These are phyloP conservation scores for Calonectria ilicicola DNA, from an alignment of 2,329 filamentous ascomycete genomes.

Conservation along the genomic window DNA sequence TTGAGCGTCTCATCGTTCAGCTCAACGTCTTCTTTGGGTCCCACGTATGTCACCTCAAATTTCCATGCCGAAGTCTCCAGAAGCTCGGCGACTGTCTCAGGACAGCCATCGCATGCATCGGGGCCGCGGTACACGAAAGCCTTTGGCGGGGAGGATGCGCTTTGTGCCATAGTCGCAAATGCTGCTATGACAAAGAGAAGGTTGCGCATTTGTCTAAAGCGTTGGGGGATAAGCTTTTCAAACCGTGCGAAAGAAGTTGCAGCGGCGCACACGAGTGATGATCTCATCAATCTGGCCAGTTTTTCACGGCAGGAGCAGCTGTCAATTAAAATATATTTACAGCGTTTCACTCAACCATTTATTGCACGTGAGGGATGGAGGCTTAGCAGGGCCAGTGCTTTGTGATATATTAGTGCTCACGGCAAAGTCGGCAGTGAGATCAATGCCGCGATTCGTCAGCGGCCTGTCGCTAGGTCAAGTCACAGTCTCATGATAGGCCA, in stretches of 20 bases:
- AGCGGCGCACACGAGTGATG: no score
- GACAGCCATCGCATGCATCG: slow-evolving; percentile 30
- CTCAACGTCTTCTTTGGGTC: slow-evolving; percentile 29
- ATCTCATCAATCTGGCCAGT: no score
- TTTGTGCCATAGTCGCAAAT: background rate
- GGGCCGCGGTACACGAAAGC: slow-evolving; percentile 40
- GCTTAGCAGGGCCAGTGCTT: no score
- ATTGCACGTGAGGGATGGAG: no score
- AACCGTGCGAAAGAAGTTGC: background rate
- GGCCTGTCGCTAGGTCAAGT: no score
- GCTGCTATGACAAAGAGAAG: background rate
- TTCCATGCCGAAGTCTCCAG: slow-evolving; percentile 33
- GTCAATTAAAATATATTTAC: no score
- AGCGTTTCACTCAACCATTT: no score
- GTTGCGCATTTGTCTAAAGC: background rate
- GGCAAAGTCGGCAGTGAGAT: no score
- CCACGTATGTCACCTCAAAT: slow-evolving; percentile 33
- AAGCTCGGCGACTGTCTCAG: slow-evolving; percentile 31
- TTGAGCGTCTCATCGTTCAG: slow-evolving; percentile 25
- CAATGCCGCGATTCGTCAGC: no score
- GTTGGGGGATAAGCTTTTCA: background rate
- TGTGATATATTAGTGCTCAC: no score
- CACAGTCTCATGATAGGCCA: no score
- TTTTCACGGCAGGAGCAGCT: no score
- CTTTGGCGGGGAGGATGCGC: background rate